Evolutionary conservation across 495 filamentous ascomycete species (phyloP).

Genomic region (Aspergillus sclerotiicarbonarius): DNA sequence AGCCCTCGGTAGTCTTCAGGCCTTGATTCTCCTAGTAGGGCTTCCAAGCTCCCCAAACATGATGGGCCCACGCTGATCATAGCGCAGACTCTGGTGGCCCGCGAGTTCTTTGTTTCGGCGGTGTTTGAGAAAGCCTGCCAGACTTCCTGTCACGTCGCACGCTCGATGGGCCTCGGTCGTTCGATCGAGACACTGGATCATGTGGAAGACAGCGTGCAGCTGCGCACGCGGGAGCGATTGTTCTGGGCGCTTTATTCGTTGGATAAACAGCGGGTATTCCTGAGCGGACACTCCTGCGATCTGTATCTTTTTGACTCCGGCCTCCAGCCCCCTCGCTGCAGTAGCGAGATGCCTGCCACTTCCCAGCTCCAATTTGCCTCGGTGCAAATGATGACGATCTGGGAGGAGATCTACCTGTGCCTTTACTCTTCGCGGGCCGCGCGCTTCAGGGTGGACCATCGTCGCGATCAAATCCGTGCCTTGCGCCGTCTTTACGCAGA

Average conservation of each 20-base stretch:
- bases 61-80: neutral
- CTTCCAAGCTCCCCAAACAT: neutral
- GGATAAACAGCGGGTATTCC: constrained; percentile 2
- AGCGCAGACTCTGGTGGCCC: constrained; percentile 1
- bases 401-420: constrained; percentile 6
- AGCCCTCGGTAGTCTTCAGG: neutral
- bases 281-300: neutral
- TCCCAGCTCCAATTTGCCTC: neutral
- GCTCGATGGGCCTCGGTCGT: neutral
- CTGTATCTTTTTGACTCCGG: constrained; percentile 1
- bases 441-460: neutral
- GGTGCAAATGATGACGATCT: neutral
- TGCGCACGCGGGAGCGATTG: neutral
- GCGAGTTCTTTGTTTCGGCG: neutral
- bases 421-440: constrained; percentile 6
- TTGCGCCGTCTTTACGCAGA: neutral
- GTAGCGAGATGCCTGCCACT: neutral
- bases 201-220: neutral
- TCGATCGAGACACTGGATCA: neutral
- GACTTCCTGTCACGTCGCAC: neutral
- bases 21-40: neutral
- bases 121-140: neutral
- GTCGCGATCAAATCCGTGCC: neutral
- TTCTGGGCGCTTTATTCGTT: constrained; percentile 1
- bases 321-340: neutral